phyloP scores from a whole-genome alignment of 805 yeast species.

The Isabelozyma heimii region DNA sequence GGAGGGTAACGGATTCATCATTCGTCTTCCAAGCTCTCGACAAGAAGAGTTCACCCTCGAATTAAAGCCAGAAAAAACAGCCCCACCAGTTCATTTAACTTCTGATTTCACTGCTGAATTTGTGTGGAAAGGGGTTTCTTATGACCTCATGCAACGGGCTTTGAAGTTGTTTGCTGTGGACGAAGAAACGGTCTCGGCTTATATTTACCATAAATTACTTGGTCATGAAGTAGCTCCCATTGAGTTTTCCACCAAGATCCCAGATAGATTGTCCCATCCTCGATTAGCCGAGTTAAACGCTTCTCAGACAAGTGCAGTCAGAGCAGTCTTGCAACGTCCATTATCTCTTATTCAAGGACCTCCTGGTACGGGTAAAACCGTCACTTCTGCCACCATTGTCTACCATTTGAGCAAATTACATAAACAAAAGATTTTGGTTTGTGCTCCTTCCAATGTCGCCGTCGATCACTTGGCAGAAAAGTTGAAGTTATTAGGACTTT shows the following conservation, averaged over 20 bases:
- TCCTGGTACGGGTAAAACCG: slow-evolving; percentile 83
- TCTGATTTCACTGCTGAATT: slow-evolving; percentile 79
- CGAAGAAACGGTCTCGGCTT: slow-evolving; percentile 66
- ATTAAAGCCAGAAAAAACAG: slow-evolving; percentile 40
- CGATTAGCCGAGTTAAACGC: slow-evolving; percentile 68
- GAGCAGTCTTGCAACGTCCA: slow-evolving; percentile 64
- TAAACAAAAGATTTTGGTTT: slow-evolving; percentile 69
- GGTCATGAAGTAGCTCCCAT: slow-evolving; percentile 75
- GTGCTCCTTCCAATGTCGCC: slow-evolving; percentile 96
- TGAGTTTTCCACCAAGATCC: slow-evolving; percentile 60
- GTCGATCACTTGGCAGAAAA: slow-evolving; percentile 86
- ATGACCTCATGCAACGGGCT: slow-evolving; percentile 81
- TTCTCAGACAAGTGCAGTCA: slow-evolving; percentile 79
- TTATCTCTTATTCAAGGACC: slow-evolving; percentile 89
- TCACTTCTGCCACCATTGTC: slow-evolving; percentile 84
- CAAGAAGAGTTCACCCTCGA: slow-evolving; percentile 74
- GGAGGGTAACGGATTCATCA: slow-evolving; percentile 71
- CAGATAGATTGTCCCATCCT: slow-evolving; percentile 59
- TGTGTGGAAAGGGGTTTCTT: slow-evolving; percentile 85
- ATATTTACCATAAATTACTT: slow-evolving; percentile 70
- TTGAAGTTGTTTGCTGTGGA: slow-evolving; percentile 68
- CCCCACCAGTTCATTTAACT: slow-evolving; percentile 50
- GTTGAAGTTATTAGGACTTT: slow-evolving; percentile 65
- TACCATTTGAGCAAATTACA: slow-evolving; percentile 67
- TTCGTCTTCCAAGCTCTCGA: slow-evolving; percentile 64